These are phyloP conservation scores for Carex parvula DNA, from an alignment of 176 grass and related monocot genomes.

Conservation along the genomic window DNA sequence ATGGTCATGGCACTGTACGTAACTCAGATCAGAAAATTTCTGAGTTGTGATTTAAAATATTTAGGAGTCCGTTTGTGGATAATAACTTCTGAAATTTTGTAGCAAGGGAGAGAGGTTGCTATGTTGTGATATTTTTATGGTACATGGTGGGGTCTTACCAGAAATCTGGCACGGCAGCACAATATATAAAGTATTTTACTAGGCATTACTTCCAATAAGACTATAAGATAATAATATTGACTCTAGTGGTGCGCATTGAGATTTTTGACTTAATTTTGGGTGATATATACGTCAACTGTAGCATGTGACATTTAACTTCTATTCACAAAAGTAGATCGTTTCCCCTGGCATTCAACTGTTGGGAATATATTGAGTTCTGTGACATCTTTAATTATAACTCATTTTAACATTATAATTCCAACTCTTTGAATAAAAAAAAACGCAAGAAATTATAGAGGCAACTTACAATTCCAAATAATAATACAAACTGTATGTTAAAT, in stretches of 20 bases:
- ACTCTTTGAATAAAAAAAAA: background rate
- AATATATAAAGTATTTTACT: background rate
- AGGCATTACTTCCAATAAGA: background rate
- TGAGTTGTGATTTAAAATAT: background rate
- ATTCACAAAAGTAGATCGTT: background rate
- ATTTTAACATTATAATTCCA: background rate
- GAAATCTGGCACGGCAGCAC: background rate
- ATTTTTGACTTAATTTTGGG: background rate
- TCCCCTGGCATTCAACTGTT: background rate
- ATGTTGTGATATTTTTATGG: background rate
- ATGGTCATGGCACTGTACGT: background rate
- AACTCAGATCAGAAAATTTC: background rate
- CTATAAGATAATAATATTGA: too few relatives aligned
- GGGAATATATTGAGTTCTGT: background rate
- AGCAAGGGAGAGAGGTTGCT: background rate
- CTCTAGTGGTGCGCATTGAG: too few relatives aligned
- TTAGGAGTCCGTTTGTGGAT: background rate
- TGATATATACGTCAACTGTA: background rate
- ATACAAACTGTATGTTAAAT: background rate
- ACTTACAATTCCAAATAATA: background rate
- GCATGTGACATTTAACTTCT: background rate
- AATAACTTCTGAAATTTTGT: background rate
- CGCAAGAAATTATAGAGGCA: too few relatives aligned
- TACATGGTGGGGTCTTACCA: background rate
- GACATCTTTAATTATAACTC: background rate